These are phyloP conservation scores for Rosa chinensis DNA, from an alignment of 306 rosid genomes.

Conservation along the genomic window DNA sequence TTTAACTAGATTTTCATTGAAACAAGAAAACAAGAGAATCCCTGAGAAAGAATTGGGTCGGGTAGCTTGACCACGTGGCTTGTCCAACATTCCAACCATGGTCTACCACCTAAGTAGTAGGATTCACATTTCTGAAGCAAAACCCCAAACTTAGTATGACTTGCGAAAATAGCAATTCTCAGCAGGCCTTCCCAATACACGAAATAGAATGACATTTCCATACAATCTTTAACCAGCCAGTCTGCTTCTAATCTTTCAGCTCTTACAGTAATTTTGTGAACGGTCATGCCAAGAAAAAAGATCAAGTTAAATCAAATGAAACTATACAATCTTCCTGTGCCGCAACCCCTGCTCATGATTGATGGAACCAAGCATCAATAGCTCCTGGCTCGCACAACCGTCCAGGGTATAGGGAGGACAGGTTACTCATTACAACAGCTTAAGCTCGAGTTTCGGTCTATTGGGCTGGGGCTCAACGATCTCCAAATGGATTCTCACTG, in stretches of 20 bases:
- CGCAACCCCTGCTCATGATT: not conserved
- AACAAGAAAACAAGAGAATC: no score
- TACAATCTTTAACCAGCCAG: not conserved
- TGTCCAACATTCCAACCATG: no score
- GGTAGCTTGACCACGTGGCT: no score
- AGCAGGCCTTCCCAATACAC: not conserved
- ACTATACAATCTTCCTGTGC: conserved; percentile 5
- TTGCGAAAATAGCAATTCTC: not conserved
- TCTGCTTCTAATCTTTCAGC: not conserved
- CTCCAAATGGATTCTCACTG: conserved; percentile 79
- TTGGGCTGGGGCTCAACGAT: conserved; percentile 97
- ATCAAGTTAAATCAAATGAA: not conserved
- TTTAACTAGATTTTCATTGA: not conserved
- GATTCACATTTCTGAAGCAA: no score
- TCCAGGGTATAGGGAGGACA: not conserved
- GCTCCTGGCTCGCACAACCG: not conserved
- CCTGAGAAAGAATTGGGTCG: not conserved
- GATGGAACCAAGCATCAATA: not conserved
- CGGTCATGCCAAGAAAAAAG: not conserved
- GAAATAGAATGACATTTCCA: not conserved
- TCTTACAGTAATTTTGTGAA: not conserved
- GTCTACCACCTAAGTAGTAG: no score
- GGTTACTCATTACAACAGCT: conserved; percentile 39
- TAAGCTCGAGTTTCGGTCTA: conserved; percentile 84
- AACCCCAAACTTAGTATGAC: not conserved